Conservation (phyloP, 2,329 filamentous ascomycete genomes). For the Pseudogymnoascus sp. region DNA sequence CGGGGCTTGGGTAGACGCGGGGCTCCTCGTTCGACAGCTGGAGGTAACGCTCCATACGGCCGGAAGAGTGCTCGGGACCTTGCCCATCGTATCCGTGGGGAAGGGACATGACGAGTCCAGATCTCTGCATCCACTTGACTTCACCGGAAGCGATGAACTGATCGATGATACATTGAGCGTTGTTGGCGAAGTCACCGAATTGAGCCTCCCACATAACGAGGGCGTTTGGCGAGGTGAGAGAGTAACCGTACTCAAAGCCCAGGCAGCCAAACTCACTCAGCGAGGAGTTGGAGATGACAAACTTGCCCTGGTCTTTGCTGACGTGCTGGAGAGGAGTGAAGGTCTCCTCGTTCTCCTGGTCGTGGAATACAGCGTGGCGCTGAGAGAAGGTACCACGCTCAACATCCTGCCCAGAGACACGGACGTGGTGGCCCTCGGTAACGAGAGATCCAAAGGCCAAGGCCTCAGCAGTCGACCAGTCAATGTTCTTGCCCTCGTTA, state of each 20-base stretch:
- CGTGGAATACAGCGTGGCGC: conserved; percentile 92
- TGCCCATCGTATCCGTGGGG: conserved; percentile 98
- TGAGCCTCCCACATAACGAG: conserved; percentile 99
- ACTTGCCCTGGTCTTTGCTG: conserved; percentile 85
- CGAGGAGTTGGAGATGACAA: conserved; percentile 96
- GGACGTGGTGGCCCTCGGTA: conserved; percentile 90
- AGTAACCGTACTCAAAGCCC: conserved; percentile 98
- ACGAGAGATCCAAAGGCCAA: conserved; percentile 89
- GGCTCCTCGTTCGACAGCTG: conserved; percentile 98
- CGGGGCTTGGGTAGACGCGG: conserved; percentile 76
- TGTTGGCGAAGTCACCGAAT: conserved; percentile 99
- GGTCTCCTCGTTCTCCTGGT: conserved; percentile 88
- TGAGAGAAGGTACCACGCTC: conserved; percentile 99
- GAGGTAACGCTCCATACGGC: conserved; percentile 92
- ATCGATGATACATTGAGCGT: conserved; percentile 97
- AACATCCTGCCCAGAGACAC: conserved; percentile 96
- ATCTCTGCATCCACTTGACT: conserved; percentile 97
- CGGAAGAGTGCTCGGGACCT: conserved; percentile 96
- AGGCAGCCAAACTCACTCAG: conserved; percentile 64
- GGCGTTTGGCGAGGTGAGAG: conserved; percentile 89
- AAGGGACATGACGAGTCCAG: conserved; percentile 89
- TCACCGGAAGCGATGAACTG: conserved; percentile 98
- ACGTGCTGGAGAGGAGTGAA: conserved; percentile 90
- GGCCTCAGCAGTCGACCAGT: conserved; percentile 96
- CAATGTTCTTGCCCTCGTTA: conserved; percentile 84